Base-by-base conservation (phyloP, 1,284 basidiomycete genomes). In the Anthracocystis panici-leucophaei region DNA sequence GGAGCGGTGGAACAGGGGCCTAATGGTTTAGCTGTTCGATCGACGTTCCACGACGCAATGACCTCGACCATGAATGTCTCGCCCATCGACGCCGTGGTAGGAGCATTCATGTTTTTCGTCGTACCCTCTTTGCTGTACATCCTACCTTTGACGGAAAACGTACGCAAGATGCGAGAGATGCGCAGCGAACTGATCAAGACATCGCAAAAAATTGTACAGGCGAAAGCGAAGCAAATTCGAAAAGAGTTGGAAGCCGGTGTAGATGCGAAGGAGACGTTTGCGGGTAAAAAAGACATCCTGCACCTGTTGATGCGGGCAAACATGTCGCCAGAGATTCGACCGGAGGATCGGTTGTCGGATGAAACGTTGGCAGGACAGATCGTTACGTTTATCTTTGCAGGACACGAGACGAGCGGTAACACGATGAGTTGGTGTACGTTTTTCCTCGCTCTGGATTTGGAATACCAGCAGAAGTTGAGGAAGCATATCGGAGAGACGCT, bases 311-410 rank as follows among this genome's bases (percentile, higher is more conserved):
- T 77, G 69, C 59, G 71, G 1, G 75, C 75, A 52, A 77, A 77
- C 67, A 73, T 77, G 70, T 73, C 75, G 20, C 65, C 69, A 20
- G 75, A 69, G 35, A 70, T 74, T 35, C 61, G 60, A 25, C 53
- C 68, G 14, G 60, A 66, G 44, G 75, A 74, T 20, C 56, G 70
- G 5, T n/a, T 69, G 23, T 65, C 73, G 21, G 82, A 82, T 46
- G 77, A 53, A 40, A 65, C 41, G 57, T 75, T 59, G 44, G 82
- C 70, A 29, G 77, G 60, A 67, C 81, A 83, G 59, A 70, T 82
- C 6, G 75, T 79, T 0, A 82, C 81, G 0, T 78, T 83, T 31
- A 78, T 82, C 49, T 83, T 84, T 64, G 80, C 78, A 12, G 83
- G 83, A 0, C 83, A 84, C 75, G 83, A 85, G 57, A 83, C 83